phyloP scores from a whole-genome alignment of 495 filamentous ascomycete species.

The Penicillium parvum region DNA sequence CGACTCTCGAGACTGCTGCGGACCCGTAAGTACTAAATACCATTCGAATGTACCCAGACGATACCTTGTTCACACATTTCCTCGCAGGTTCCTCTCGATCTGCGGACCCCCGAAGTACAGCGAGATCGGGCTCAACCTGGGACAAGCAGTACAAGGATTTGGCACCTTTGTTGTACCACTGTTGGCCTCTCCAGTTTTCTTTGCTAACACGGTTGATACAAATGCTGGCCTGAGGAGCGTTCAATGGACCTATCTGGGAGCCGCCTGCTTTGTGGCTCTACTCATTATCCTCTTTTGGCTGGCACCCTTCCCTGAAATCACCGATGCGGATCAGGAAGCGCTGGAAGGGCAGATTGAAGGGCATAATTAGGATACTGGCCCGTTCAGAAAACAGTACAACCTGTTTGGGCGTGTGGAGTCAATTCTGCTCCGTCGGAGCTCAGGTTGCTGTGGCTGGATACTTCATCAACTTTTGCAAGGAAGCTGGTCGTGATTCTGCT shows the following conservation, averaged over 20 bases:
- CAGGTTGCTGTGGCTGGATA: slow-evolving; percentile 59
- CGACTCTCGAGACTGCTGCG: slow-evolving; percentile 68
- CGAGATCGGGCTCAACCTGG: slow-evolving; percentile 65
- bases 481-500: slow-evolving; percentile 17
- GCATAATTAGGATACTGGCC: slow-evolving; percentile 38
- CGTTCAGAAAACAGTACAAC: slow-evolving; percentile 58
- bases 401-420: slow-evolving; percentile 62
- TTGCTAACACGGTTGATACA: slow-evolving; percentile 51
- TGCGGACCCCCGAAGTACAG: slow-evolving; percentile 66
- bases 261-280: slow-evolving; percentile 63
- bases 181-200: slow-evolving; percentile 65
- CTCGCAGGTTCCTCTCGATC: slow-evolving; percentile 52
- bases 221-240: slow-evolving; percentile 50
- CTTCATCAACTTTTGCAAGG: slow-evolving; percentile 48
- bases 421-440: slow-evolving; percentile 69
- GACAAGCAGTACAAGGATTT: slow-evolving; percentile 65
- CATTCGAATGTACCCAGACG: neutral
- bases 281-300: slow-evolving; percentile 63
- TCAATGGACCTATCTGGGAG: slow-evolving; percentile 72
- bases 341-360: slow-evolving; percentile 38
- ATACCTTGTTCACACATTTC: neutral
- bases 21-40: slow-evolving; percentile 42
- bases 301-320: slow-evolving; percentile 64
- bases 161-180: slow-evolving; percentile 59
- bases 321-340: slow-evolving; percentile 67